These are phyloP conservation scores for Entomortierella lignicola DNA, from an alignment of 192 early-diverging fungal genomes.

Conservation along the genomic window DNA sequence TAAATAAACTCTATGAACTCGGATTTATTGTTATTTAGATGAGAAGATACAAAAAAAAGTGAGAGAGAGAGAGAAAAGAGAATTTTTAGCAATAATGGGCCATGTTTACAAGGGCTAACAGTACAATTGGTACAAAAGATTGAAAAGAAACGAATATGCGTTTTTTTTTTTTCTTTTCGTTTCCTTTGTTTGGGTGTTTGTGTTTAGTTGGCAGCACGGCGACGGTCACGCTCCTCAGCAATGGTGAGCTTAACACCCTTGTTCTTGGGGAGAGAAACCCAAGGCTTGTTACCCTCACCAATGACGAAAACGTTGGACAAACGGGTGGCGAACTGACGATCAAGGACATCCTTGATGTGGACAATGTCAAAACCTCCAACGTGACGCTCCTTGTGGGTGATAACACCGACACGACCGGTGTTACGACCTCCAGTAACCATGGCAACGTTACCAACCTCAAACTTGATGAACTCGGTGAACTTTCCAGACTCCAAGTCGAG, in stretches of 20 bases:
- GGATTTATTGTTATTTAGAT: too few relatives aligned
- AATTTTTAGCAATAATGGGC: too few relatives aligned
- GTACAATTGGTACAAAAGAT: too few relatives aligned
- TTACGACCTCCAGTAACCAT: slow-evolving; percentile 99
- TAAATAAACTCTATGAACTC: too few relatives aligned
- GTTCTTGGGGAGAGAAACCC: slow-evolving; percentile 98
- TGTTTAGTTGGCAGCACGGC: slow-evolving; percentile 48
- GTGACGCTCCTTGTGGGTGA: slow-evolving; percentile 97
- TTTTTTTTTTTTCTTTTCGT: too few relatives aligned
- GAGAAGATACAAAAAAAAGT: background rate
- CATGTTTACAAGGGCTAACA: too few relatives aligned
- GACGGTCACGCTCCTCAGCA: slow-evolving; percentile 96
- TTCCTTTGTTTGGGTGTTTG: background rate
- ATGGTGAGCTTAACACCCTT: slow-evolving; percentile 99
- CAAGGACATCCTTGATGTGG: slow-evolving; percentile 97
- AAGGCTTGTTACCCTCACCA: slow-evolving; percentile 88
- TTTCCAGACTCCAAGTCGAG: slow-evolving; percentile 95
- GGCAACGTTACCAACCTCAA: slow-evolving; percentile 96
- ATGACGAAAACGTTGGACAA: slow-evolving; percentile 94
- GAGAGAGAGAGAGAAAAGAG: background rate
- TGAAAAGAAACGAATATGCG: too few relatives aligned
- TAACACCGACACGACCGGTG: slow-evolving; percentile 97
- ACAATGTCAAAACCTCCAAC: slow-evolving; percentile 98
- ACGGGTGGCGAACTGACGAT: slow-evolving; percentile 98
- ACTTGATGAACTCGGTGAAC: slow-evolving; percentile 95